These are phyloP conservation scores for Arachnopeziza araneosa DNA, from an alignment of 2,329 filamentous ascomycete genomes.

Conservation along the genomic window DNA sequence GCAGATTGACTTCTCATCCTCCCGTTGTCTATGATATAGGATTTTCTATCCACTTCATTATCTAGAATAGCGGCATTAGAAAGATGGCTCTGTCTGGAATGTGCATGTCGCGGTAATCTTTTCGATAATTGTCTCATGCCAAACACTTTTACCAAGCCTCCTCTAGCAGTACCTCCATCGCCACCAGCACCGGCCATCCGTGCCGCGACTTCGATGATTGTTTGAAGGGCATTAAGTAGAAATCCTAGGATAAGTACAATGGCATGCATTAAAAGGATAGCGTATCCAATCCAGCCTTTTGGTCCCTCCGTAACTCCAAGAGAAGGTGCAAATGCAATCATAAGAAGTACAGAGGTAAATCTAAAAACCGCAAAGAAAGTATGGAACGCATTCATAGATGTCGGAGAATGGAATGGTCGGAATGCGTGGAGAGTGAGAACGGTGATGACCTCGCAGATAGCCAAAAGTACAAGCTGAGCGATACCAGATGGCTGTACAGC, in stretches of 20 bases:
- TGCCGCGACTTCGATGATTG: constrained; percentile 81
- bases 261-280: constrained; percentile 80
- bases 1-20: constrained; percentile 57
- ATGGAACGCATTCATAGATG: constrained; percentile 97
- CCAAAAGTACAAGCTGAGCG: constrained; percentile 84
- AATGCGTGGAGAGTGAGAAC: constrained; percentile 85
- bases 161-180: constrained; percentile 68
- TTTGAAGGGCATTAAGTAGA: constrained; percentile 86
- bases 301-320: constrained; percentile 71
- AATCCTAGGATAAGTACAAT: constrained; percentile 85
- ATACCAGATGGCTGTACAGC: constrained; percentile 90
- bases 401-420: constrained; percentile 81
- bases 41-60: constrained; percentile 60
- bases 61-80: constrained; percentile 79
- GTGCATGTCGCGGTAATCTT: constrained; percentile 58
- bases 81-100: constrained; percentile 72
- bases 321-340: constrained; percentile 78
- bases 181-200: constrained; percentile 77
- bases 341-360: constrained; percentile 68
- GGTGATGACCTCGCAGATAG: constrained; percentile 89
- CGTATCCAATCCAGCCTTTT: constrained; percentile 94
- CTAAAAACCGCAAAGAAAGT: constrained; percentile 75
- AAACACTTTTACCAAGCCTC: constrained; percentile 84
- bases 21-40: constrained; percentile 45
- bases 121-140: constrained; percentile 84